Evolutionary conservation across 116 monocot genomes (phyloP).

Genomic region (Cymodocea nodosa): DNA sequence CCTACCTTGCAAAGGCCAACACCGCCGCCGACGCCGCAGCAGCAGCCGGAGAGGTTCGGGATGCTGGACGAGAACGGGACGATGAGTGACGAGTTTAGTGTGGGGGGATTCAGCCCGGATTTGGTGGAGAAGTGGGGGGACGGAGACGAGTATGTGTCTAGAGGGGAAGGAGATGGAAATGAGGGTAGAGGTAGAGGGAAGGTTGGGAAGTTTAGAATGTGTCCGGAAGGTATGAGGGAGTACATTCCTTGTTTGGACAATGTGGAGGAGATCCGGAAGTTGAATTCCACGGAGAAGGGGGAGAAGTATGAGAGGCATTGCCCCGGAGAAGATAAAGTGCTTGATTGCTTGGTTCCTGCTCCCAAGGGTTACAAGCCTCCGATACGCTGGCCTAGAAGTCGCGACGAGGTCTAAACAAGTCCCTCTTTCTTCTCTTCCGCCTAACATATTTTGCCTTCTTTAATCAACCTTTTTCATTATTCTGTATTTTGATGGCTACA

Average conservation of each 20-base stretch:
- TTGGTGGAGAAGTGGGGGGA: slow-evolving; percentile 19
- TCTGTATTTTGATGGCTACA: no score
- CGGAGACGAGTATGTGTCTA: slow-evolving; percentile 8
- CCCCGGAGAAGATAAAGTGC: slow-evolving; percentile 25
- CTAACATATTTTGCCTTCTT: not conserved
- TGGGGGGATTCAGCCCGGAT: slow-evolving; percentile 22
- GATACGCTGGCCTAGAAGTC: slow-evolving; percentile 86
- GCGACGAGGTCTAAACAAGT: slow-evolving; percentile 56
- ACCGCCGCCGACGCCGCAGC: slow-evolving; percentile 15
- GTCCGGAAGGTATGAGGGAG: slow-evolving; percentile 68
- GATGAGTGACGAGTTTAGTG: slow-evolving; percentile 58
- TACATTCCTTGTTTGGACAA: slow-evolving; percentile 96
- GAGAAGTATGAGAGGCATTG: slow-evolving; percentile 89
- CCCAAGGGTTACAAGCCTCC: slow-evolving; percentile 69
- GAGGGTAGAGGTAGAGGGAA: slow-evolving; percentile 5
- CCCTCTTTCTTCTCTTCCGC: not conserved
- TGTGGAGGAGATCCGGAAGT: slow-evolving; percentile 44
- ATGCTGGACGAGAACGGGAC: slow-evolving; percentile 65
- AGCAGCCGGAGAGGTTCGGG: slow-evolving; percentile 37
- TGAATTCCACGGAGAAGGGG: slow-evolving; percentile 58
- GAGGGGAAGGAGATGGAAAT: slow-evolving; percentile 2
- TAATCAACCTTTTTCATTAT: no score
- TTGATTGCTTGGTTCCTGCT: slow-evolving; percentile 67
- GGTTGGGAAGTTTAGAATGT: slow-evolving; percentile 39
- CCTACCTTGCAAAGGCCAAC: not conserved